Percentiles rank a stretch among this genome's conserved stretches.
These are phyloP conservation scores for Camillea tinctor DNA, from an alignment of 2,329 filamentous ascomycete species.

Conservation along the genomic window DNA sequence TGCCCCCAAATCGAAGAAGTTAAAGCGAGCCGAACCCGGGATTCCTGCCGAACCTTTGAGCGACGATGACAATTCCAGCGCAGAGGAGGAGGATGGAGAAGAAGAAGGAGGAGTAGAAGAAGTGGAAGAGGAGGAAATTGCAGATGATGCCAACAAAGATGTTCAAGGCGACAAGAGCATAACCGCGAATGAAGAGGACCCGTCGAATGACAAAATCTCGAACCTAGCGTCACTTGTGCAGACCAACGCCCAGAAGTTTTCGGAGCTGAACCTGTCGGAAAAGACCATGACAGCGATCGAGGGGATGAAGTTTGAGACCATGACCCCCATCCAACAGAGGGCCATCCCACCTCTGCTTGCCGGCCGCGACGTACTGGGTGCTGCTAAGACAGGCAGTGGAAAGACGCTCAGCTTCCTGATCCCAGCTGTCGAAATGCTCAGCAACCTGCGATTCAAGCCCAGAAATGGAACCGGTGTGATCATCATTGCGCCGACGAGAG, in stretches of 20 bases:
- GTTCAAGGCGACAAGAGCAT: constrained; percentile 18
- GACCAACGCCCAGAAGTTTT: constrained; percentile 67
- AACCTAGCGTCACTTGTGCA: constrained; percentile 57
- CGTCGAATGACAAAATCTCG: constrained; percentile 40
- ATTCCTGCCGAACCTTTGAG: constrained; percentile 16
- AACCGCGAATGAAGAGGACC: constrained; percentile 17
- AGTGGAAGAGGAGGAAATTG: constrained; percentile 17
- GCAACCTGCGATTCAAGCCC: constrained; percentile 84
- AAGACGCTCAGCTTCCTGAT: constrained; percentile 96
- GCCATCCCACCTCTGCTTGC: constrained; percentile 86
- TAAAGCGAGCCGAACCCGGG: constrained; percentile 36
- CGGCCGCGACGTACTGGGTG: constrained; percentile 88
- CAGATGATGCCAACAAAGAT: constrained; percentile 26
- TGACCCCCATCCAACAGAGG: constrained; percentile 92
- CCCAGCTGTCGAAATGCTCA: constrained; percentile 90
- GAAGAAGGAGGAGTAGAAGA: constrained; percentile 16
- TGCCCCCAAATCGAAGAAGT: constrained; percentile 42
- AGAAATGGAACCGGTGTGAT: constrained; percentile 90
- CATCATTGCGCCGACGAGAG: constrained; percentile 88
- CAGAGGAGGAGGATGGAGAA: constrained; percentile 20
- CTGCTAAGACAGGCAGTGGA: constrained; percentile 88
- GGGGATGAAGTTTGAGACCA: constrained; percentile 89
- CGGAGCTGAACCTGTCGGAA: constrained; percentile 80
- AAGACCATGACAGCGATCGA: constrained; percentile 85
- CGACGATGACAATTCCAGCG: constrained; percentile 16